Evolutionary conservation across 2,329 filamentous ascomycete species (phyloP).

Genomic region (Alternaria sp.): DNA sequence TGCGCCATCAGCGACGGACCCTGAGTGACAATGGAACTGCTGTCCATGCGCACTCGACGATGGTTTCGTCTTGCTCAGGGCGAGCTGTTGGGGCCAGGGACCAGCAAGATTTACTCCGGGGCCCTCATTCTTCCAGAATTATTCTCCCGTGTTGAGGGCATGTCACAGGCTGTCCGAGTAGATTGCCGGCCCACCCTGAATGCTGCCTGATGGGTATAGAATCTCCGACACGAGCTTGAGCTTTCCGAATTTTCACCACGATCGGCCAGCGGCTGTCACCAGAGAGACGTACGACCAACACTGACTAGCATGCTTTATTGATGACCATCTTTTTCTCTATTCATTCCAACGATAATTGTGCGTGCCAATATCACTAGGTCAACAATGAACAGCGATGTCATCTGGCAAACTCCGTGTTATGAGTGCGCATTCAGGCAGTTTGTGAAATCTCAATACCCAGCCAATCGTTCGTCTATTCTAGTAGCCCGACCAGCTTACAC

Average conservation of each 20-base stretch:
- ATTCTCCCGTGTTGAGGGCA: slow-evolving; percentile 37
- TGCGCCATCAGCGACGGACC: slow-evolving; percentile 24
- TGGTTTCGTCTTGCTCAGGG: slow-evolving; percentile 22
- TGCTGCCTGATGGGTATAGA: slow-evolving; percentile 18
- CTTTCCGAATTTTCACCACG: slow-evolving; percentile 8
- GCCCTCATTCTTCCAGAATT: slow-evolving; percentile 43
- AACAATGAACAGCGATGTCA: slow-evolving; percentile 1
- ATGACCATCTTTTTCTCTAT: slow-evolving; percentile 6
- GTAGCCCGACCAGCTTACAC: slow-evolving; percentile 9
- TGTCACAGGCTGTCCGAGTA: slow-evolving; percentile 39
- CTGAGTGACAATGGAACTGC: slow-evolving; percentile 9
- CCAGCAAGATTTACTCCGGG: slow-evolving; percentile 22
- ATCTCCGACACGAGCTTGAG: slow-evolving; percentile 9
- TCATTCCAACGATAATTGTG: background rate
- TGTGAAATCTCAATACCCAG: slow-evolving; percentile 15
- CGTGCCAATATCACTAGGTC: slow-evolving; percentile 4
- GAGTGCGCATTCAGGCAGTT: slow-evolving; percentile 22
- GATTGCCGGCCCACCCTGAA: slow-evolving; percentile 40
- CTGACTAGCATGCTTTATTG: slow-evolving; percentile 18
- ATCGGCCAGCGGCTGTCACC: slow-evolving; percentile 4
- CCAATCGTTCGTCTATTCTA: slow-evolving; percentile 9
- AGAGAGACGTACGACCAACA: slow-evolving; percentile 5
- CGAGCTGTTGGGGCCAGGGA: slow-evolving; percentile 23
- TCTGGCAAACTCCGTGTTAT: slow-evolving; percentile 4
- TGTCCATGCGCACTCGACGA: slow-evolving; percentile 20